Base-by-base conservation (phyloP, 164 flowering plant genomes). In the Piper longum region DNA sequence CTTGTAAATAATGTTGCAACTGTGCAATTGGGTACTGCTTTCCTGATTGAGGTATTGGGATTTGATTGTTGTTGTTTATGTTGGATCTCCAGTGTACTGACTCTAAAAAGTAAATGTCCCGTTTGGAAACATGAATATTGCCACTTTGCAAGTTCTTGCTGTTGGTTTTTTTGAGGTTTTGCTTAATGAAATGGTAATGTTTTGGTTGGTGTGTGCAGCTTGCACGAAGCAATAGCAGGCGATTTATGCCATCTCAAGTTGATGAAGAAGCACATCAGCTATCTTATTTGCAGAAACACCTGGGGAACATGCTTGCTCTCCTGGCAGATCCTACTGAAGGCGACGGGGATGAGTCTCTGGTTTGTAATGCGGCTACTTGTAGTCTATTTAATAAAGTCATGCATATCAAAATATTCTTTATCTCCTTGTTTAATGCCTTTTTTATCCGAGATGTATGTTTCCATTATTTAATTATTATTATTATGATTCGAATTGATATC, bases 261-360 rank as follows among this genome's bases (percentile, higher is more conserved):
- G 99, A 95, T 77, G 99, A 95, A 75, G 99, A 95, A 82, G 87
- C 88, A 60, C 97, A 95, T 73, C 97, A 88, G 73, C 68, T 95
- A 54, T 19, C 7, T 43, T 51, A 96, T 80, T 16, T 89, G 99
- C 48, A 85, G 96, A 79, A 95, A 91, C 64, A 89, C 82, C 77
- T 87, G 81, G 84, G 83, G 48, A 91, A 91, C 72, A 84, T 91
- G 68, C 73, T 95, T 45, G 82, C 95, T n/a, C 88, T 95, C 59
- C 74, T 91, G 73, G 89, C 91, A 26, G 95, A 91, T 64, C 70
- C 90, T 59, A 78, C 66, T 56, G 97, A 91, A 70, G 97, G 84
- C 56, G 95, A 91, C 71, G 88, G 83, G 11, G 96, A 90, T 52
- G 95, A 90, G 69, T 79, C 88, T 62, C 69, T 87, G 96, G 97